Evolutionary conservation across 345 rosid species (phyloP).

Genomic region (Leavenworthia alabamica): DNA sequence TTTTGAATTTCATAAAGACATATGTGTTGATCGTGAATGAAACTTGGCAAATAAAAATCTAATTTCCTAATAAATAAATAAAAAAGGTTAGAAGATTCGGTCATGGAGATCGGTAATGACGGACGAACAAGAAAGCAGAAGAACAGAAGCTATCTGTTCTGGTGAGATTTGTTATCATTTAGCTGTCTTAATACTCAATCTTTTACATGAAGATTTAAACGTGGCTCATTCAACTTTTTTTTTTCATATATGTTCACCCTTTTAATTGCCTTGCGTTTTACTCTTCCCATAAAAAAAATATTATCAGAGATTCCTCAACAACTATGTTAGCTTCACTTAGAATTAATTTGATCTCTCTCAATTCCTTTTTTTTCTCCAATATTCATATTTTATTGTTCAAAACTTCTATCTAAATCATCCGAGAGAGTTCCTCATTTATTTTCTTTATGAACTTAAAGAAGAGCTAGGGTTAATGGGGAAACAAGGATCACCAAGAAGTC

Average conservation of each 20-base stretch:
- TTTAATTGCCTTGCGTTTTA: constrained; percentile 50
- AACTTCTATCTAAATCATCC: constrained; percentile 6
- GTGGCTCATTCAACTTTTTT: not conserved
- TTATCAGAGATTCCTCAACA: constrained; percentile 36
- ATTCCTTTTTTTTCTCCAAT: constrained; percentile 17
- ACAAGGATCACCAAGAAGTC: constrained; percentile 46
- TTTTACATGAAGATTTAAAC: constrained; percentile 40
- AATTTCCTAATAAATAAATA: not conserved
- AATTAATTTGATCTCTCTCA: constrained; percentile 30
- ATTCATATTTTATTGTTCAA: constrained; percentile 15
- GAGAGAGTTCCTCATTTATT: not conserved
- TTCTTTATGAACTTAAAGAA: constrained; percentile 14
- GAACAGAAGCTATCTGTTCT: constrained; percentile 31
- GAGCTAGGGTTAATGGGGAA: constrained; percentile 39
- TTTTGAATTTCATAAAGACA: too few relatives aligned
- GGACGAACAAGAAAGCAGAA: constrained; percentile 29
- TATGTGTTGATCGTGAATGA: too few relatives aligned
- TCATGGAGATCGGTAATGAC: constrained; percentile 26
- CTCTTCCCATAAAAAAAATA: constrained; percentile 28
- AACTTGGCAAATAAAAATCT: too few relatives aligned
- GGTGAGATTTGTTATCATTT: constrained; percentile 50
- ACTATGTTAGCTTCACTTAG: constrained; percentile 45
- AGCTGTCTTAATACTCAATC: constrained; percentile 35
- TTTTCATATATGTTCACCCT: not conserved
- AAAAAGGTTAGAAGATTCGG: not conserved